phyloP scores from a whole-genome alignment of 495 filamentous ascomycete species.

The Symbiotaphrina buchneri region DNA sequence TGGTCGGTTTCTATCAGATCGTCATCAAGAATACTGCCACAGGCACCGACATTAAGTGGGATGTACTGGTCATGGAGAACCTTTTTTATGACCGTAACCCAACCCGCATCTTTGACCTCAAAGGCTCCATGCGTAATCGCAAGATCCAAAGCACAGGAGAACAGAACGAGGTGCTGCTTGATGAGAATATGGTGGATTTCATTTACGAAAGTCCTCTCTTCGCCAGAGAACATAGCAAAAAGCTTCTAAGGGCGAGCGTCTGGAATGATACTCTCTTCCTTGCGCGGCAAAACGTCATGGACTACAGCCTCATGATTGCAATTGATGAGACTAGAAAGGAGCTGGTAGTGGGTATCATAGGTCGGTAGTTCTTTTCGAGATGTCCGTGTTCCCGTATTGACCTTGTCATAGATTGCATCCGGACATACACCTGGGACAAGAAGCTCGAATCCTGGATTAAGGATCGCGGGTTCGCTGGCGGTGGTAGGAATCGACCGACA shows the following conservation, averaged over 20 bases:
- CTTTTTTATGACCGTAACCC: constrained; percentile 90
- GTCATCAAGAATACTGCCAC: constrained; percentile 87
- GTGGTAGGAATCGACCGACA: constrained; percentile 73
- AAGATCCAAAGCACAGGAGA: constrained; percentile 89
- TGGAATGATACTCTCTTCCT: constrained; percentile 97
- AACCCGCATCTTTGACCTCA: constrained; percentile 78
- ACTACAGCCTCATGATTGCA: constrained; percentile 96
- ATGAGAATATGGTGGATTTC: constrained; percentile 99
- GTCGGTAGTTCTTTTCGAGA: constrained; percentile 8
- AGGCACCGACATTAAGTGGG: constrained; percentile 85
- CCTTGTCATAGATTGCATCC: constrained; percentile 50
- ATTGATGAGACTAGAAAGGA: constrained; percentile 79
- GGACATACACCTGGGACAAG: constrained; percentile 99
- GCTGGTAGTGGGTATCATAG: constrained; percentile 86
- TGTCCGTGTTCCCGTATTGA: constrained; percentile 2
- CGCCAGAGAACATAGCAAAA: constrained; percentile 79
- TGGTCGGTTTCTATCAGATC: constrained; percentile 96
- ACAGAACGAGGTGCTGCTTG: constrained; percentile 83
- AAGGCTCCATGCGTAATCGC: constrained; percentile 94
- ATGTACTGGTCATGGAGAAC: constrained; percentile 93
- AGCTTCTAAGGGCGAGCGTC: constrained; percentile 55
- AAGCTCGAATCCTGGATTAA: constrained; percentile 98
- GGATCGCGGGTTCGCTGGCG: constrained; percentile 67
- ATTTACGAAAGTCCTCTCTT: constrained; percentile 96
- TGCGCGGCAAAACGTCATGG: constrained; percentile 88